Evolutionary conservation across 257 asterid species (phyloP), one percentile per base, ranked within the genome.

Genomic region (Thymus mandschuricus): DNA sequence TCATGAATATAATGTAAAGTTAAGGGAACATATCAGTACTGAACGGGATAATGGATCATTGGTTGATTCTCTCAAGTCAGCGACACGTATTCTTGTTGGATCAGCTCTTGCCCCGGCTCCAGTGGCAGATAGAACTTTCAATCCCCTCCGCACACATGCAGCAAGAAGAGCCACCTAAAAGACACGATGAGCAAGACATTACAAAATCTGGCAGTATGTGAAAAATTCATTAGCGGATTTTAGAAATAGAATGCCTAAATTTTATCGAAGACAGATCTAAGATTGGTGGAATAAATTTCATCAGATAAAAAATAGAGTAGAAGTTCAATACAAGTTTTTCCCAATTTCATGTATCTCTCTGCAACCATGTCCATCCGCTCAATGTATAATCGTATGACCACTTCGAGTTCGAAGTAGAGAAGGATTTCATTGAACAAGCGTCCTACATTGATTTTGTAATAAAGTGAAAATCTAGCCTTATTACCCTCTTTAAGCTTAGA

Each of bases 61-160:
- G 76, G 87, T 85, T 38, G 99, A 94, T 83, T 94, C 97, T 84
- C 95, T 88, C 75, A 94, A 77, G 86, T 94, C 97, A 63, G 97
- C 97, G 38, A 91, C 92, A 62, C 97, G 93, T 69, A 94, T 89
- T 86, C 99, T 89, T 45, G 97, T 91, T 60, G 97, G 99, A 84
- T 94, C 97, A 76, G 96, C 92, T 78, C 97, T 88, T 71, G 97
- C 99, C 67, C 99, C 97, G 74, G 99, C 99, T 81, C 98, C 99
- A 40, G 98, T 95, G 60, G 96, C 98, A 38, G 96, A 95, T 71
- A 92, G 75, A 75, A 95, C 99, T 86, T 88, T 95, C 81, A 95
- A 82, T 70, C 98, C 97, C 82, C 96, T 85, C 51, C 86, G 84
- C 50, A 86, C 93, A 81, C 99, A 95, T 54, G 98, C 97, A 81